Conservation (phyloP, 208 protist species). For the Lotmaria passim region DNA sequence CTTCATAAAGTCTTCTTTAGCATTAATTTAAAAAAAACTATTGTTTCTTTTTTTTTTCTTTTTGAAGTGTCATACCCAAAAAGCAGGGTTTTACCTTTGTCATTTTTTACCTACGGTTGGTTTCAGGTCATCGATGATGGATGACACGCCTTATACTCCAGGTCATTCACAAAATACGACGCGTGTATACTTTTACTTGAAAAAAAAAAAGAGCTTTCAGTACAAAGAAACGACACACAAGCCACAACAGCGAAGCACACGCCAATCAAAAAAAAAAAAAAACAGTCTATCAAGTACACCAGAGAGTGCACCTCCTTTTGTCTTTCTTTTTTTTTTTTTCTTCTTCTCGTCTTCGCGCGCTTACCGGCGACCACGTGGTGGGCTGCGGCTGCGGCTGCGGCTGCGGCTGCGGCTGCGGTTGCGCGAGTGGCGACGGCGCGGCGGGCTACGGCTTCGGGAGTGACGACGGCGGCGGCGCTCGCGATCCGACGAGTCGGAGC, state of each 20-base stretch:
- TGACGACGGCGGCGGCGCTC: slow-evolving; percentile 42
- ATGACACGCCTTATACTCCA: background rate
- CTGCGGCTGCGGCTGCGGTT: slow-evolving; percentile 38
- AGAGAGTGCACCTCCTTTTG: too few species aligned
- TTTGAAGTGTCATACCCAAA: too few species aligned
- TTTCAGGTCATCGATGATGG: too few species aligned
- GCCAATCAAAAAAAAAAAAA: slow-evolving; percentile 10
- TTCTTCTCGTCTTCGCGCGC: background rate
- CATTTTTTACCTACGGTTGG: too few species aligned
- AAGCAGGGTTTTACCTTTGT: too few species aligned
- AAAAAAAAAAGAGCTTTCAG: too few species aligned
- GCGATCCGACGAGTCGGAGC: slow-evolving; percentile 23
- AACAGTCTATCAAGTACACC: background rate
- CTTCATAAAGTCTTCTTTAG: too few species aligned
- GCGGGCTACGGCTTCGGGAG: slow-evolving; percentile 50
- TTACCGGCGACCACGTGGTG: slow-evolving; percentile 3
- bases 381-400: slow-evolving; percentile 4
- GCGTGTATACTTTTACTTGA: too few species aligned
- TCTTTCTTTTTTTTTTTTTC: slow-evolving; percentile 8
- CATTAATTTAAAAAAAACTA: too few species aligned
- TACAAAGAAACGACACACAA: background rate
- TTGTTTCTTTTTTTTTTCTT: too few species aligned
- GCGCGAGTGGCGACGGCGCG: slow-evolving; percentile 25
- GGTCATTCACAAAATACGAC: too few species aligned
- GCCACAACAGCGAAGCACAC: background rate